phyloP scores from a whole-genome alignment of 768 basidiomycete species.

The Suillus plorans region DNA sequence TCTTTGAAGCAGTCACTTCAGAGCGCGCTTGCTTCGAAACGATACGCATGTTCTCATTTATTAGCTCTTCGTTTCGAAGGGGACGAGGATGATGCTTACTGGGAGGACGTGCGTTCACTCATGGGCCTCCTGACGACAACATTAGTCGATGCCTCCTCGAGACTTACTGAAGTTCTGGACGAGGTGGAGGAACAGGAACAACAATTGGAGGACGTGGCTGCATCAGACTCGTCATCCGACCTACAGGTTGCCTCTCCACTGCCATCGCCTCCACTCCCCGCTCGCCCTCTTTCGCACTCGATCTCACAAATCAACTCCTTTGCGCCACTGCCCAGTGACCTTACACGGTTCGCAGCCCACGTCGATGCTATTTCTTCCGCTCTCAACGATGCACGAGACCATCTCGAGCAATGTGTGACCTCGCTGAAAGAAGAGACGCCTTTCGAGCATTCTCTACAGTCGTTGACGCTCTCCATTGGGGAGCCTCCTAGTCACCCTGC shows the following conservation, averaged over 20 bases:
- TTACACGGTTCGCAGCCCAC: conserved; percentile 71
- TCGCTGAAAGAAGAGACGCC: conserved; percentile 47
- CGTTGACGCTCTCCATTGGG: conserved; percentile 19
- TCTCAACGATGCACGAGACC: conserved; percentile 67
- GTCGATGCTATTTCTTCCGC: conserved; percentile 68
- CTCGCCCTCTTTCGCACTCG: conserved; percentile 15
- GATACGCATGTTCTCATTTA: conserved; percentile 78
- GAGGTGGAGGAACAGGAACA: conserved; percentile 47
- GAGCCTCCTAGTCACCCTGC: conserved; percentile 43
- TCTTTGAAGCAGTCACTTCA: conserved; percentile 62
- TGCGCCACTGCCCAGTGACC: conserved; percentile 70
- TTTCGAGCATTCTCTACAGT: conserved; percentile 20
- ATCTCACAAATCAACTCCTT: conserved; percentile 43
- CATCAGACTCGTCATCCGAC: conserved; percentile 20
- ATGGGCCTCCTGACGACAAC: conserved; percentile 68
- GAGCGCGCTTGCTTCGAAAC: conserved; percentile 66
- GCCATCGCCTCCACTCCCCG: conserved; percentile 17
- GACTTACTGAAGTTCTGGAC: conserved; percentile 63
- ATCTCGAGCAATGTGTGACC: conserved; percentile 62
- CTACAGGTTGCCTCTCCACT: conserved; percentile 17
- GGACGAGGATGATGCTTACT: conserved; percentile 74
- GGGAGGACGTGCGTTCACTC: conserved; percentile 81
- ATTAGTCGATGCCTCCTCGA: conserved; percentile 61
- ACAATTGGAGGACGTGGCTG: conserved; percentile 51
- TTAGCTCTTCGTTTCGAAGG: conserved; percentile 76